Base-by-base conservation (phyloP, 805 yeast genomes). In the Dipodascus albidus region DNA sequence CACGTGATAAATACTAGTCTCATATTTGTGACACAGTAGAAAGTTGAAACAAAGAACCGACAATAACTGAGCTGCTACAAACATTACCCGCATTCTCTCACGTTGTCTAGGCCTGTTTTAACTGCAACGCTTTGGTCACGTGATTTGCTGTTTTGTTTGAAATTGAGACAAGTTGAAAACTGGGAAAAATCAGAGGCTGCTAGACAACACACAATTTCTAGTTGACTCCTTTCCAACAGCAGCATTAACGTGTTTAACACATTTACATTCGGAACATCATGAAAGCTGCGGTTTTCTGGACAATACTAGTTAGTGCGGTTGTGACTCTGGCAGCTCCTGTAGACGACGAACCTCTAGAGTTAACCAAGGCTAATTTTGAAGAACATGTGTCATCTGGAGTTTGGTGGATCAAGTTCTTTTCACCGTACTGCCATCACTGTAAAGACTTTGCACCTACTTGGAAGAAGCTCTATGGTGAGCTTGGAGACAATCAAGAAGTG, bases 371-470 rank as follows among this genome's bases (percentile, higher is more conserved):
- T 0, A 74, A 70, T 20, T 87, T 85, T 62, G 81, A 79, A 52
- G 55, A 65, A 11, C 69, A 70, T 80, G n/a, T 63, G 71, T 19
- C 68, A 48, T 52, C 73, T 8, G 84, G 84, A 2, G 69, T 82
- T 20, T 83, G 89, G 62, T 75, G 91, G 62, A 82, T 91, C 33
- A 96, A 91, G 69, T 90, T 88, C 68, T 93, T 70, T 65, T 87
- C 96, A 31, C 99, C 99, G 0, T 83, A 83, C 62, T 93, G 99
- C 66, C 66, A 71, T 4, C 98, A 91, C 68, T 93, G 99, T 70
- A 76, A 71, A 57, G 73, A 70, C 4, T 70, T 93, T 52, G 93
- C 87, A 1, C 98, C 99, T 1, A 74, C 70, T 4, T 93, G 98
- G 97, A 77, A 80, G 55, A 72, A 76, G 53, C 77, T 91, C 0